Conservation (phyloP, 2,329 filamentous ascomycete genomes). For the Cordyceps fumosorosea region DNA sequence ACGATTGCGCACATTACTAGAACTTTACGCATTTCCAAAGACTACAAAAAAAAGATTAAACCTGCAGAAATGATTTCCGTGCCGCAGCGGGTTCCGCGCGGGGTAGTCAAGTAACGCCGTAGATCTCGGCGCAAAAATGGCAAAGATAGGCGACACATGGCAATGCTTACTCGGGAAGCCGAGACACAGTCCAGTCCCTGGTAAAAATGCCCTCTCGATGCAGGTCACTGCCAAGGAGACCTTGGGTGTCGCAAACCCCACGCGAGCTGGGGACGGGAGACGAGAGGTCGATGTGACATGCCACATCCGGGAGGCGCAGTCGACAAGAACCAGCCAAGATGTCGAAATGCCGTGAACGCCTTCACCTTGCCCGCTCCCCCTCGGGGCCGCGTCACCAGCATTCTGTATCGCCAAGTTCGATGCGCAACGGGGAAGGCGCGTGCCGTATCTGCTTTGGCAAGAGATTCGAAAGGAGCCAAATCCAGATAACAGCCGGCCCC, state of each 20-base stretch:
- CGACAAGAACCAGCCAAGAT: neutral
- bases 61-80: neutral
- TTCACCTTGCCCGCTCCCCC: neutral
- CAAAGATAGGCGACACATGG: slow-evolving; percentile 3
- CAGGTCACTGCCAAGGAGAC: slow-evolving; percentile 1
- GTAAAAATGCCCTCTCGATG: neutral
- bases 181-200: neutral
- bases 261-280: neutral
- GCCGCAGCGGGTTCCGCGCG: neutral
- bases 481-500: neutral
- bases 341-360: neutral
- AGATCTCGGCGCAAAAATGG: neutral
- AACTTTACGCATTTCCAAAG: neutral
- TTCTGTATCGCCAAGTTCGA: neutral
- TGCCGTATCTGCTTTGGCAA: neutral
- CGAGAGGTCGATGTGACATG: neutral
- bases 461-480: neutral
- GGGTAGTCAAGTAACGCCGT: neutral
- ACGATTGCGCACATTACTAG: slow-evolving; percentile 12
- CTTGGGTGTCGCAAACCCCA: neutral
- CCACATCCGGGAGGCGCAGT: neutral
- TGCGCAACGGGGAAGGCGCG: neutral
- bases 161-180: neutral
- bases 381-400: neutral
- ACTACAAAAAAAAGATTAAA: slow-evolving; percentile 6